These are phyloP conservation scores for Metarhizium robertsii DNA, from an alignment of 2,329 filamentous ascomycete genomes.

Conservation along the genomic window DNA sequence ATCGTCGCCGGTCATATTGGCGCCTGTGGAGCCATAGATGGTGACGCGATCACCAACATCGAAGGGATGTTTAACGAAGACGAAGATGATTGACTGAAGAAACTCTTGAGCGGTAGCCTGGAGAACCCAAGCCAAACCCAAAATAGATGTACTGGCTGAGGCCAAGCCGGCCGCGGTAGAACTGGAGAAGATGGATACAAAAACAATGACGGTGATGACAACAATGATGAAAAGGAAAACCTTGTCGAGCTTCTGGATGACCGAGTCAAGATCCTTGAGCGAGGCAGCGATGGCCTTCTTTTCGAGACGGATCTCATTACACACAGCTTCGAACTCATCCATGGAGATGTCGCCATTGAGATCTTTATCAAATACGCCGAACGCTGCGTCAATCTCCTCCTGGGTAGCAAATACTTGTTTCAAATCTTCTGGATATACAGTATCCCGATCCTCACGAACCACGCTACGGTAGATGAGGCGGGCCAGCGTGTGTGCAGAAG, in stretches of 20 bases:
- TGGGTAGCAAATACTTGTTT: constrained; percentile 68
- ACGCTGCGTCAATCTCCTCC: constrained; percentile 83
- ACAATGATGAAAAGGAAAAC: constrained; percentile 82
- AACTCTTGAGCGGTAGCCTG: constrained; percentile 92
- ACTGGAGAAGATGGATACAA: constrained; percentile 80
- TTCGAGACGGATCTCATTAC: constrained; percentile 88
- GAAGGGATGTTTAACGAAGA: constrained; percentile 95
- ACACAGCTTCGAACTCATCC: constrained; percentile 87
- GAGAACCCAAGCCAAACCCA: constrained; percentile 88
- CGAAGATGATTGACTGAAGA: constrained; percentile 85
- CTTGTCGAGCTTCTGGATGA: constrained; percentile 80
- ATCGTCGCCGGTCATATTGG: constrained; percentile 71
- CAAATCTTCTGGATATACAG: constrained; percentile 69
- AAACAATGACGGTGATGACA: constrained; percentile 73
- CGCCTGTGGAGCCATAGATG: constrained; percentile 82
- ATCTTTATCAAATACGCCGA: constrained; percentile 90
- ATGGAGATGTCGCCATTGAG: constrained; percentile 94
- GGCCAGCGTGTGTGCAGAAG: constrained; percentile 73
- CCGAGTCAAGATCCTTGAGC: constrained; percentile 88
- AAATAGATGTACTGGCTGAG: constrained; percentile 76
- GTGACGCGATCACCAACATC: constrained; percentile 91
- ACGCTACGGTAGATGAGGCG: constrained; percentile 84
- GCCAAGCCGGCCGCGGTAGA: constrained; percentile 88
- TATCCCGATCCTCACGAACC: constrained; percentile 63
- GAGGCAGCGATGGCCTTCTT: constrained; percentile 93